Evolutionary conservation across 768 basidiomycete genomes (phyloP).

Genomic region (Strobilomyces dryophilus): DNA sequence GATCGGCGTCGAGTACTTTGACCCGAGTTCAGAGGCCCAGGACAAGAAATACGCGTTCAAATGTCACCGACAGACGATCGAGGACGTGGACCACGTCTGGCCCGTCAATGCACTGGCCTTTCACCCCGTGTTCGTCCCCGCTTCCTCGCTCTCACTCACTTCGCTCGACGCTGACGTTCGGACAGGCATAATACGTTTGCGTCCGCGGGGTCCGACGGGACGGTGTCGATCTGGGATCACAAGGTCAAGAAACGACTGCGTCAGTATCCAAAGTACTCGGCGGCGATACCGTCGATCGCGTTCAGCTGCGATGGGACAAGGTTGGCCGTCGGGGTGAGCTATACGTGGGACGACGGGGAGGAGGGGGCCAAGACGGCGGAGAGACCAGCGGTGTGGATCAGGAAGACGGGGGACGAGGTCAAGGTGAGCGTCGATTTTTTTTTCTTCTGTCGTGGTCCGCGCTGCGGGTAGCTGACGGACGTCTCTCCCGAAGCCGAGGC

Average conservation of each 20-base stretch:
- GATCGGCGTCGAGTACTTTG: conserved; percentile 96
- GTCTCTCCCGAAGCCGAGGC: conserved; percentile 20
- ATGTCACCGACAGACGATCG: conserved; percentile 87
- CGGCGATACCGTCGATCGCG: conserved; percentile 71
- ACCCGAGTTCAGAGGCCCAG: conserved; percentile 71
- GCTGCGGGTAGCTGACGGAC: too few species aligned
- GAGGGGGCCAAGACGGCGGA: conserved; percentile 62
- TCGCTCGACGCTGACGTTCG: not conserved
- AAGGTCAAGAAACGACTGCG: conserved; percentile 92
- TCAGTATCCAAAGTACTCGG: conserved; percentile 78
- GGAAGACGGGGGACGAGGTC: conserved; percentile 71
- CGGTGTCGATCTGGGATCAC: conserved; percentile 97
- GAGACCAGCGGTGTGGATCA: conserved; percentile 56
- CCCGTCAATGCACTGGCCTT: conserved; percentile 95
- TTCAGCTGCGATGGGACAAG: conserved; percentile 83
- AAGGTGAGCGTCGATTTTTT: conserved; percentile 50
- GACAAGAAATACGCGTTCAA: conserved; percentile 87
- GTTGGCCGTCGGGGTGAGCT: conserved; percentile 80
- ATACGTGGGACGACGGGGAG: conserved; percentile 89
- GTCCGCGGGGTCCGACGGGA: conserved; percentile 90
- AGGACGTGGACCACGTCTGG: conserved; percentile 93
- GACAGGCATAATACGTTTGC: conserved; percentile 88
- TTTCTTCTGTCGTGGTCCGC: too few species aligned
- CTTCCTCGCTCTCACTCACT: not conserved
- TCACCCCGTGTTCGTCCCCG: conserved; percentile 66